Evolutionary conservation across 2,329 filamentous ascomycete genomes (phyloP).

Genomic region (Pestalotiopsis sp.): DNA sequence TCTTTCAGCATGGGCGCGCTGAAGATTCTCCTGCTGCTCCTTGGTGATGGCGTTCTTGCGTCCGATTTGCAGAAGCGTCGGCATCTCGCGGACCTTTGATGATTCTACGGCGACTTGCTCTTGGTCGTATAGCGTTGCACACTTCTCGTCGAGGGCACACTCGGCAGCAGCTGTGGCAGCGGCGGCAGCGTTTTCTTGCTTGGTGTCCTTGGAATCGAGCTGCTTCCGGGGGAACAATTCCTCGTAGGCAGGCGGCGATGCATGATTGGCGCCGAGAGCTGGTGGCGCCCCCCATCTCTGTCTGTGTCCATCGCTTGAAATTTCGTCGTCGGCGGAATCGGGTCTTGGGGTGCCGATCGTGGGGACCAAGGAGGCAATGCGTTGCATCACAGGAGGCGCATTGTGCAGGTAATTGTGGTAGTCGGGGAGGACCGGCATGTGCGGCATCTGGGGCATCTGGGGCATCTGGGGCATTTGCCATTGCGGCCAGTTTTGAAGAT

Average conservation of each 20-base stretch:
- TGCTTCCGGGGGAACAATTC: slow-evolving; percentile 70
- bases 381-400: slow-evolving; percentile 63
- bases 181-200: slow-evolving; percentile 45
- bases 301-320: slow-evolving; percentile 50
- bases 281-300: slow-evolving; percentile 73
- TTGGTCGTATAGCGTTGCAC: slow-evolving; percentile 54
- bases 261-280: slow-evolving; percentile 46
- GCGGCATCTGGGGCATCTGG: slow-evolving; percentile 54
- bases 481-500: slow-evolving; percentile 67
- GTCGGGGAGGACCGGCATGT: slow-evolving; percentile 66
- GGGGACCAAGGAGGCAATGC: slow-evolving; percentile 74
- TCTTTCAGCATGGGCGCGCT: slow-evolving; percentile 62
- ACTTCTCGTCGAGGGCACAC: slow-evolving; percentile 61
- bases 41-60: slow-evolving; percentile 65
- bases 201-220: slow-evolving; percentile 50
- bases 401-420: slow-evolving; percentile 70
- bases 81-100: slow-evolving; percentile 32
- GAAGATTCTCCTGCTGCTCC: slow-evolving; percentile 66
- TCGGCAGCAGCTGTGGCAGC: slow-evolving; percentile 61
- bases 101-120: slow-evolving; percentile 31
- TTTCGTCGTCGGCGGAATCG: slow-evolving; percentile 43
- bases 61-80: slow-evolving; percentile 58
- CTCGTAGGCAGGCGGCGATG: slow-evolving; percentile 74
- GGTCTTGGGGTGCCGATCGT: slow-evolving; percentile 58
- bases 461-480: slow-evolving; percentile 57